These are phyloP conservation scores for Scheffersomyces amazonensis DNA, from an alignment of 805 yeast species.

Conservation along the genomic window DNA sequence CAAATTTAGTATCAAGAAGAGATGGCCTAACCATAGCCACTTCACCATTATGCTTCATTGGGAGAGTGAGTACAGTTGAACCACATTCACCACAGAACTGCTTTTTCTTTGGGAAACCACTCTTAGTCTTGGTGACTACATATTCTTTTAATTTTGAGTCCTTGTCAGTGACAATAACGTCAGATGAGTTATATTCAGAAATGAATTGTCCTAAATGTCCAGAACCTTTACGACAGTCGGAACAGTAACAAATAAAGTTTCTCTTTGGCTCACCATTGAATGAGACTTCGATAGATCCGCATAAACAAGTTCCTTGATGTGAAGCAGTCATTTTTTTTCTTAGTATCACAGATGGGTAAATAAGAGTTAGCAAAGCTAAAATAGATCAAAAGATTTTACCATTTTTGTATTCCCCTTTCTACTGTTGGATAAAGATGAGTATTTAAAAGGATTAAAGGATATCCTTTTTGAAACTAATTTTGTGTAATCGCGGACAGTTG, in stretches of 20 bases:
- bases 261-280: conserved; percentile 5
- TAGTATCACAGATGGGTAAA: too few relatives aligned
- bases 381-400: too few relatives aligned
- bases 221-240: conserved; percentile 11
- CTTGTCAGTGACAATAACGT: conserved; percentile 4
- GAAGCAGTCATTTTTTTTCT: not conserved
- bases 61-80: conserved; percentile 7
- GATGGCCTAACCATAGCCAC: conserved; percentile 9
- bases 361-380: too few relatives aligned
- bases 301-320: conserved; percentile 7
- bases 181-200: conserved; percentile 3
- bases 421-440: too few relatives aligned
- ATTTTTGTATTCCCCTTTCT: too few relatives aligned
- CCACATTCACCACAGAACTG: conserved; percentile 9
- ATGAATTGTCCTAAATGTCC: conserved; percentile 10
- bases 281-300: conserved; percentile 5
- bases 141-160: conserved; percentile 3
- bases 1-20: conserved; percentile 6
- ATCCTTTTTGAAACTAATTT: too few relatives aligned
- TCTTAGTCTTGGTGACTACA: conserved; percentile 5
- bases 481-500: too few relatives aligned
- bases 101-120: conserved; percentile 9
- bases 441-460: too few relatives aligned
- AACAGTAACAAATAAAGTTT: conserved; percentile 7
- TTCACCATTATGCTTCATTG: conserved; percentile 9